phyloP scores from a whole-genome alignment of 2,329 filamentous ascomycete genomes.

The Eutypella sp. region DNA sequence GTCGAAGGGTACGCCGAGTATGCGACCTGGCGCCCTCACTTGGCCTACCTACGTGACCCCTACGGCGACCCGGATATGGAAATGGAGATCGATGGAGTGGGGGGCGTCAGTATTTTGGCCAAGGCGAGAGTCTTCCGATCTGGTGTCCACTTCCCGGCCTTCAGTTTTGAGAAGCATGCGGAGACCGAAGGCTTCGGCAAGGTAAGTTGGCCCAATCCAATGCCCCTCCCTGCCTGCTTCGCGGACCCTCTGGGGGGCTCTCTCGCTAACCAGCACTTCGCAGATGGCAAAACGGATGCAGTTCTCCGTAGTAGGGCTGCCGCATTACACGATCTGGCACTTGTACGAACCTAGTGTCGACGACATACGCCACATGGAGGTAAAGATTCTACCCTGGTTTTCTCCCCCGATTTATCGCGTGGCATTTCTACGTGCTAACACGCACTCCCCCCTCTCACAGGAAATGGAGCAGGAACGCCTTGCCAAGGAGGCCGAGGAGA shows the following conservation, averaged over 20 bases:
- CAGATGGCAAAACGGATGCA: slow-evolving; percentile 97
- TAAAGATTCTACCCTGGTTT: slow-evolving; percentile 36
- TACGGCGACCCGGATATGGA: slow-evolving; percentile 99
- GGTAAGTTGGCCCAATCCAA: slow-evolving; percentile 47
- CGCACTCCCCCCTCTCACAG: slow-evolving; percentile 31
- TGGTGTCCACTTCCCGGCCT: slow-evolving; percentile 95
- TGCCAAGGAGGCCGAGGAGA: slow-evolving; percentile 74
- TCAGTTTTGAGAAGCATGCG: slow-evolving; percentile 97
- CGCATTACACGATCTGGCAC: slow-evolving; percentile 99
- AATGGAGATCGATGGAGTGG: slow-evolving; percentile 98
- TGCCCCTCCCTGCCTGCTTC: no score
- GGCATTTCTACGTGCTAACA: neutral
- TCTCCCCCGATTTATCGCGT: no score
- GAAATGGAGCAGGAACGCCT: slow-evolving; percentile 91
- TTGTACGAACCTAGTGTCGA: slow-evolving; percentile 98
- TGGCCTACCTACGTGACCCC: slow-evolving; percentile 93
- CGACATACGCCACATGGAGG: slow-evolving; percentile 94
- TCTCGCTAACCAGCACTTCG: slow-evolving; percentile 8
- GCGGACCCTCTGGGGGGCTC: slow-evolving; percentile 1
- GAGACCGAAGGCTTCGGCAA: slow-evolving; percentile 99
- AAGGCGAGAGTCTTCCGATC: slow-evolving; percentile 94
- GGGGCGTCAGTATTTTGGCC: slow-evolving; percentile 93
- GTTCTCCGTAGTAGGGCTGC: slow-evolving; percentile 89
- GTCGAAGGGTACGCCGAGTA: slow-evolving; percentile 99
- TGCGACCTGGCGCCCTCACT: slow-evolving; percentile 93